These are phyloP conservation scores for Tetragonia tetragonoides DNA, from an alignment of 148 eudicot species.

Conservation along the genomic window DNA sequence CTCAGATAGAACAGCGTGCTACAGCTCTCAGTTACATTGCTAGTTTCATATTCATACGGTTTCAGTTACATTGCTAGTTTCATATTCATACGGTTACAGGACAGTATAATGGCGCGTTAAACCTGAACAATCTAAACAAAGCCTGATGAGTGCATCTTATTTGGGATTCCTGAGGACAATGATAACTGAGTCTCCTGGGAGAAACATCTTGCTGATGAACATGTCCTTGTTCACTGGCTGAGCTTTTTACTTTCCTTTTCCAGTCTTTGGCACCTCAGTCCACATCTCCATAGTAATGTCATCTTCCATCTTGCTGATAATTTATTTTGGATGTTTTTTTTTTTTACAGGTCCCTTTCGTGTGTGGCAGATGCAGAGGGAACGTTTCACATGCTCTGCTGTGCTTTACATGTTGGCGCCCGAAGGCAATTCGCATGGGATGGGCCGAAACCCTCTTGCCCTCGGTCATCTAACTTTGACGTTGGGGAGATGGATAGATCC, in stretches of 20 bases:
- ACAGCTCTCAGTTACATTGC: conserved; percentile 3
- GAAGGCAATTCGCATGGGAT: too few relatives aligned
- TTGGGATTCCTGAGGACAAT: conserved; percentile 91
- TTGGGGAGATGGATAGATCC: too few relatives aligned
- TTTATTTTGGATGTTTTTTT: too few relatives aligned
- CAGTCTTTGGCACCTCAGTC: conserved; percentile 79
- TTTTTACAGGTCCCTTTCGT: too few relatives aligned
- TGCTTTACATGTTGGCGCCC: too few relatives aligned
- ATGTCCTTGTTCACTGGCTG: conserved; percentile 85
- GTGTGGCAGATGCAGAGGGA: too few relatives aligned
- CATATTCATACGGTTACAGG: neutral
- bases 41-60: neutral
- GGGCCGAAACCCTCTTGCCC: too few relatives aligned
- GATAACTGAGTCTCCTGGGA: conserved; percentile 90
- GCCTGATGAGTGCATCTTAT: conserved; percentile 32
- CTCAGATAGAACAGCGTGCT: neutral
- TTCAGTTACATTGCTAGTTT: neutral
- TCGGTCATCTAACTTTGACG: too few relatives aligned
- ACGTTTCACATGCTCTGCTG: too few relatives aligned
- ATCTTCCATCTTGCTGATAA: too few relatives aligned
- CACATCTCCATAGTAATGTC: too few relatives aligned
- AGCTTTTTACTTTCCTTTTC: conserved; percentile 94
- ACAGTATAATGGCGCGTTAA: neutral
- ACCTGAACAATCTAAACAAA: neutral
- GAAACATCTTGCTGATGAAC: conserved; percentile 95